phyloP scores from a whole-genome alignment of 202 grass and related monocot species.

The Zoysia matrella region DNA sequence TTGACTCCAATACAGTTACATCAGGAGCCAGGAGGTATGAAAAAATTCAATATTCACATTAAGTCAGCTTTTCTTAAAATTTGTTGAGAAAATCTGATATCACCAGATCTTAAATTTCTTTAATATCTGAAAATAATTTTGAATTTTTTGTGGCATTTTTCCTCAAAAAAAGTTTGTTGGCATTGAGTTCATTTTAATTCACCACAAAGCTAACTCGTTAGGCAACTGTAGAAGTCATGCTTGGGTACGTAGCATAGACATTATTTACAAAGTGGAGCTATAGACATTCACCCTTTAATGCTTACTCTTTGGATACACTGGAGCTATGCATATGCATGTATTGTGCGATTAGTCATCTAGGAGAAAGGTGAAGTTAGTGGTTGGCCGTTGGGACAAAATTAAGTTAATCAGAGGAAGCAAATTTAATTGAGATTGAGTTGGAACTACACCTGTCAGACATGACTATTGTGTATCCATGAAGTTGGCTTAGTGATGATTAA shows the following conservation, averaged over 20 bases:
- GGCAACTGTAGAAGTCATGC: constrained; percentile 18
- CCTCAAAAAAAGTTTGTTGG: neutral
- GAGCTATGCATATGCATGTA: neutral
- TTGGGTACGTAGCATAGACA: neutral
- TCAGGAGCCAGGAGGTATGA: neutral
- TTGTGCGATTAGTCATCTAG: neutral
- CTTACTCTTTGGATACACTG: neutral
- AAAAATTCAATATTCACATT: constrained; percentile 2
- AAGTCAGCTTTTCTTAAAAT: neutral
- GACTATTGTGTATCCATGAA: neutral
- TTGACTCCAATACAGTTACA: neutral
- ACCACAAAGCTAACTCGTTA: constrained; percentile 10
- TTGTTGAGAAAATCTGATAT: neutral
- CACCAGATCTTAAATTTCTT: too few relatives aligned
- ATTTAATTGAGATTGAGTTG: neutral
- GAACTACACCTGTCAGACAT: constrained; percentile 4
- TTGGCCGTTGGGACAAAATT: neutral
- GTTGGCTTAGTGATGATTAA: constrained; percentile 28
- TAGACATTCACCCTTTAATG: neutral
- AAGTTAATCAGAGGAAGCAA: neutral
- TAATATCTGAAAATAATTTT: too few relatives aligned
- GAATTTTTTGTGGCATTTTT: too few relatives aligned
- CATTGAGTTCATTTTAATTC: constrained; percentile 8
- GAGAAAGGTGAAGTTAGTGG: neutral
- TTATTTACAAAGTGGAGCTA: constrained; percentile 7